Percentiles rank a stretch among this genome's conserved stretches.
Conservation (phyloP, 1,284 basidiomycete genomes). For the Exobasidium rhododendri region DNA sequence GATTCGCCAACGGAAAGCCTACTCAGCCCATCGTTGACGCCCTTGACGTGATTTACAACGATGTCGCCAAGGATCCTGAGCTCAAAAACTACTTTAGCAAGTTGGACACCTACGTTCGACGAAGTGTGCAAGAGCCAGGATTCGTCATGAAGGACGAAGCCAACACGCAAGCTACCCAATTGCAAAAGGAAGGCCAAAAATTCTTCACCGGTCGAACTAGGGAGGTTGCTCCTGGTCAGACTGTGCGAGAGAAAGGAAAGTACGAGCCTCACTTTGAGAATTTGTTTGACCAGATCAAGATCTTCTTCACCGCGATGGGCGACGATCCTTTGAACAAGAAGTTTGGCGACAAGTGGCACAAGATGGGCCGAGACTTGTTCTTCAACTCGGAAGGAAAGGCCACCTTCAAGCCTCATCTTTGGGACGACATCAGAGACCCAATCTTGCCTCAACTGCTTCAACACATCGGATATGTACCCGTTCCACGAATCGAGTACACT, state of each 20-base stretch:
- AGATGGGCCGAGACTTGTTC: slow-evolving; percentile 75
- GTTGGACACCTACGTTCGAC: slow-evolving; percentile 60
- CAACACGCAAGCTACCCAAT: slow-evolving; percentile 59
- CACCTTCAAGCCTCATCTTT: slow-evolving; percentile 79
- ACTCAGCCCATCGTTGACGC: slow-evolving; percentile 70
- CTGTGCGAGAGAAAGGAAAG: slow-evolving; percentile 60
- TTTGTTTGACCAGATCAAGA: slow-evolving; percentile 68
- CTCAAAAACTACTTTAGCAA: slow-evolving; percentile 72
- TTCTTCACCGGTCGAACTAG: slow-evolving; percentile 56
- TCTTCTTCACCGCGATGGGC: slow-evolving; percentile 78
- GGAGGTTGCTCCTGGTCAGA: slow-evolving; percentile 18
- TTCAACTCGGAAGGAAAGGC: slow-evolving; percentile 61
- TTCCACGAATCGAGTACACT: slow-evolving; percentile 57
- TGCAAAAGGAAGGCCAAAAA: slow-evolving; percentile 42
- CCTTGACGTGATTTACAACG: slow-evolving; percentile 70
- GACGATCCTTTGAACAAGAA: slow-evolving; percentile 78
- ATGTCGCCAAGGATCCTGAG: slow-evolving; percentile 72
- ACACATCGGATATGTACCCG: slow-evolving; percentile 73
- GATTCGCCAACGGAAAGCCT: slow-evolving; percentile 73
- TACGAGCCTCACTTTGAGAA: slow-evolving; percentile 80
- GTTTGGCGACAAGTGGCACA: slow-evolving; percentile 77
- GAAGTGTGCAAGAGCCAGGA: slow-evolving; percentile 78
- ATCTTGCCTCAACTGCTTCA: slow-evolving; percentile 77
- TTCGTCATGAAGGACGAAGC: slow-evolving; percentile 78
- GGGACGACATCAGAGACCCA: slow-evolving; percentile 76